Base-by-base conservation (phyloP, 306 rosid species). In the Rosa persica region DNA sequence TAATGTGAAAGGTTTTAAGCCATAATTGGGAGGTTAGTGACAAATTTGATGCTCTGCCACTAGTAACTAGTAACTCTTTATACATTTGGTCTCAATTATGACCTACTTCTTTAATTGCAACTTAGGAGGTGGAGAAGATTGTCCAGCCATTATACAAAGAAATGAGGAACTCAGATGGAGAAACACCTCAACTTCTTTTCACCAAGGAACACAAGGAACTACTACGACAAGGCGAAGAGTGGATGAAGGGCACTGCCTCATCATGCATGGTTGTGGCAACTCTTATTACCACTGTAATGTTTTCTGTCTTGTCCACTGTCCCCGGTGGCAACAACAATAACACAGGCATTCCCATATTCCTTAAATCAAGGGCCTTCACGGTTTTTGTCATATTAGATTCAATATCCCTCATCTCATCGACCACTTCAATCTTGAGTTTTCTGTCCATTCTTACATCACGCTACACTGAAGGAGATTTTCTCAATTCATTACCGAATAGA, bases 341-440 rank as follows among this genome's bases (percentile, higher is more conserved):
- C 30, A 57, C 30, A n/a, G 64, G 64, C 23, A 57, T 23, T 57
- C 60, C 60, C 25, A 19, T 54, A 7, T 20, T 54, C 8, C 86
- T 72, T 85, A 71, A 16, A 22, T 25, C 52, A 67, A 51, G 60
- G 49, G 61, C 60, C 44, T 72, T 48, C 27, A 27, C 39, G 6
- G 20, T 49, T 51, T 54, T 73, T 20, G 16, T 62, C 78, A 74
- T 85, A 72, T 87, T 89, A 17, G 88, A 85, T 54, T 85, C 90
- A 74, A 34, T 89, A 40, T 87, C 86, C 10, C 81, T 89, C 60
- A 79, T 83, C 80, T 77, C 84, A 27, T 87, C 93, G 15, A 12
- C 86, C 80, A 81, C 84, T 67, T 89, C 93, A 61, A 79, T 87
- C 34, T 40, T 83, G 54, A 81, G 85, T 84, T 89, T 87, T 67